Evolutionary conservation across 2,329 filamentous ascomycete species (phyloP).

Genomic region (Nannizziopsis arthrosporioides): DNA sequence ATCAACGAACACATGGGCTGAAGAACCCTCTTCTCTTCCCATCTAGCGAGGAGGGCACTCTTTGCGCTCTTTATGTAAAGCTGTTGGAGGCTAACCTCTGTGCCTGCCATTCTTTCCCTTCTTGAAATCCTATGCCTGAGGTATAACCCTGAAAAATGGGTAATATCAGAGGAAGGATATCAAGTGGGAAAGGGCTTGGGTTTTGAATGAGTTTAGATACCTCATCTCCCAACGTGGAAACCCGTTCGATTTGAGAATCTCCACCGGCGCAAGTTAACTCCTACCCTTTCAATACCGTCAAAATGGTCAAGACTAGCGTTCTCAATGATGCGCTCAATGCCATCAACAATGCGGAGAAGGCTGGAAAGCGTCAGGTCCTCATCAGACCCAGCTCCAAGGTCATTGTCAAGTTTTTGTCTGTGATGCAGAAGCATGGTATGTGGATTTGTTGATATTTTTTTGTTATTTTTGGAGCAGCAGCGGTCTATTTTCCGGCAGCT

Average conservation of each 20-base stretch:
- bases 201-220: slow-evolving; percentile 39
- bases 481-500: neutral
- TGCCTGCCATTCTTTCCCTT: slow-evolving; percentile 13
- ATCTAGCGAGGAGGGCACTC: slow-evolving; percentile 45
- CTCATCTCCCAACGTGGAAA: slow-evolving; percentile 36
- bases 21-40: slow-evolving; percentile 49
- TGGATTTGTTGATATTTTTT: slow-evolving; percentile 24
- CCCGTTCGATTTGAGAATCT: slow-evolving; percentile 42
- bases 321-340: slow-evolving; percentile 98
- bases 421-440: slow-evolving; percentile 99
- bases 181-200: slow-evolving; percentile 3
- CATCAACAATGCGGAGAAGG: slow-evolving; percentile 99
- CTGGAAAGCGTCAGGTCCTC: slow-evolving; percentile 97
- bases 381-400: slow-evolving; percentile 99
- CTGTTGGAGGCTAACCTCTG: slow-evolving; percentile 51
- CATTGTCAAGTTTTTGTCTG: slow-evolving; percentile 97
- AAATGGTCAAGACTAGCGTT: slow-evolving; percentile 98
- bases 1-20: slow-evolving; percentile 43
- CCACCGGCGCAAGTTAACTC: slow-evolving; percentile 25
- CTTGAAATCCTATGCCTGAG: neutral
- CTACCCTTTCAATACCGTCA: slow-evolving; percentile 46
- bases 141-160: neutral
- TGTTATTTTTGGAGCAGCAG: neutral
- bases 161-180: neutral
- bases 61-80: slow-evolving; percentile 46